Percentiles rank a stretch among this genome's conserved stretches.
Conservation (phyloP, 257 asterid species). For the Pogostemon cablin region DNA sequence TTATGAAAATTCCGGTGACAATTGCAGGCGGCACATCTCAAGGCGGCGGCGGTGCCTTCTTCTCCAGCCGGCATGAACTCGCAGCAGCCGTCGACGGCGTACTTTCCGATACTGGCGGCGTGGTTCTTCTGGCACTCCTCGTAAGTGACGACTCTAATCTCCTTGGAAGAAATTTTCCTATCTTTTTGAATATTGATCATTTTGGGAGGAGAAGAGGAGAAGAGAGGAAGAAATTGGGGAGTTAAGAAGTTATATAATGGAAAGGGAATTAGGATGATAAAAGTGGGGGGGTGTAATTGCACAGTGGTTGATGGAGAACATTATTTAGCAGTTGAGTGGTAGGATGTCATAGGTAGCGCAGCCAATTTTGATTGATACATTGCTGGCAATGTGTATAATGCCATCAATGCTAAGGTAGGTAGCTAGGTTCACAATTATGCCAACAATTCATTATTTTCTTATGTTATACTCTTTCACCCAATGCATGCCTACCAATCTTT, state of each 20-base stretch:
- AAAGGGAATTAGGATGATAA: not conserved
- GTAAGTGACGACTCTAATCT: constrained; percentile 41
- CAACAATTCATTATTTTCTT: constrained; percentile 35
- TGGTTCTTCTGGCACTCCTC: constrained; percentile 76
- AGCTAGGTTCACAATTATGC: constrained; percentile 30
- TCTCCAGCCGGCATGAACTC: constrained; percentile 78
- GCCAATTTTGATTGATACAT: constrained; percentile 44
- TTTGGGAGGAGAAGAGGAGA: constrained; percentile 1
- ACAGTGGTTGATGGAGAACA: constrained; percentile 19
- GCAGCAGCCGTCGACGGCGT: constrained; percentile 76
- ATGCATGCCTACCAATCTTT: no score
- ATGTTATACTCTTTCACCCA: constrained; percentile 16
- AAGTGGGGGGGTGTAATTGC: not conserved
- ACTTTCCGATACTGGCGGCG: constrained; percentile 71
- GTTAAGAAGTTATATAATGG: not conserved
- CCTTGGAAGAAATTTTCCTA: constrained; percentile 31
- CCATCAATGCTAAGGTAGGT: constrained; percentile 47
- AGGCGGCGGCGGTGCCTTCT: constrained; percentile 51
- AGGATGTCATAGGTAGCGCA: constrained; percentile 40
- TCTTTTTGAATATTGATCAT: constrained; percentile 30
- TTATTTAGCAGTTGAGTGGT: constrained; percentile 35
- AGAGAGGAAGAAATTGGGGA: not conserved
- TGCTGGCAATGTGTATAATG: constrained; percentile 49
- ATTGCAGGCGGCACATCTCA: constrained; percentile 70
- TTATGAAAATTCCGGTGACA: constrained; percentile 72